Percentiles rank a stretch among this genome's conserved stretches.
Conservation (phyloP, 352 stramenopile species). For the Discostella stelligera region DNA sequence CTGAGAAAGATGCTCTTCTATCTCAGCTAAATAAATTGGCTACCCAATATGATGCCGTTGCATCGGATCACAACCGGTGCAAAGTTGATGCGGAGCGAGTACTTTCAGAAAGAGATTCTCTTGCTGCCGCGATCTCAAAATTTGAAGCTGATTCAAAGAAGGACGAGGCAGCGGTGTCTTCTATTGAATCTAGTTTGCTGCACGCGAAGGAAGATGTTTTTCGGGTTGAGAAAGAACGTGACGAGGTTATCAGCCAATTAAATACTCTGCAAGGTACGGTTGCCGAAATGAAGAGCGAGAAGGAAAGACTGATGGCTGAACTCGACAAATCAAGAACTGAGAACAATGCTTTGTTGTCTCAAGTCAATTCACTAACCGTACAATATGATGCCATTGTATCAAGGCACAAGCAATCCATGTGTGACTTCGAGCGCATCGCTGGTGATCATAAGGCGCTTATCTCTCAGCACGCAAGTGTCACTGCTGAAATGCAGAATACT, state of each 20-base stretch:
- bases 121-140: slow-evolving; percentile 11
- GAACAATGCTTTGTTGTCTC: slow-evolving; percentile 7
- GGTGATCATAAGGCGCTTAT: slow-evolving; percentile 1
- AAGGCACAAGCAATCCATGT: slow-evolving; percentile 7
- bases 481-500: slow-evolving; percentile 1
- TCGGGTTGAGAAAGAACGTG: slow-evolving; percentile 19
- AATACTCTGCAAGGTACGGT: slow-evolving; percentile 10
- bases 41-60: neutral
- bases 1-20: neutral
- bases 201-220: slow-evolving; percentile 8
- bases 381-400: neutral
- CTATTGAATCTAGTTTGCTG: slow-evolving; percentile 7
- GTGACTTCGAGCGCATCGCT: slow-evolving; percentile 5
- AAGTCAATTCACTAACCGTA: neutral
- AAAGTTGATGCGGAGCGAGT: neutral
- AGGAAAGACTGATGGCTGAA: neutral
- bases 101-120: slow-evolving; percentile 4
- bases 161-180: neutral
- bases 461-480: slow-evolving; percentile 5
- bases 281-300: neutral
- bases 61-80: neutral
- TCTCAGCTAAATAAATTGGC: neutral
- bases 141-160: neutral
- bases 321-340: slow-evolving; percentile 4
- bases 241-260: neutral